Evolutionary conservation across 768 basidiomycete genomes (phyloP), one percentile per base, ranked within the genome.

Genomic region (Trametes gibbosa): DNA sequence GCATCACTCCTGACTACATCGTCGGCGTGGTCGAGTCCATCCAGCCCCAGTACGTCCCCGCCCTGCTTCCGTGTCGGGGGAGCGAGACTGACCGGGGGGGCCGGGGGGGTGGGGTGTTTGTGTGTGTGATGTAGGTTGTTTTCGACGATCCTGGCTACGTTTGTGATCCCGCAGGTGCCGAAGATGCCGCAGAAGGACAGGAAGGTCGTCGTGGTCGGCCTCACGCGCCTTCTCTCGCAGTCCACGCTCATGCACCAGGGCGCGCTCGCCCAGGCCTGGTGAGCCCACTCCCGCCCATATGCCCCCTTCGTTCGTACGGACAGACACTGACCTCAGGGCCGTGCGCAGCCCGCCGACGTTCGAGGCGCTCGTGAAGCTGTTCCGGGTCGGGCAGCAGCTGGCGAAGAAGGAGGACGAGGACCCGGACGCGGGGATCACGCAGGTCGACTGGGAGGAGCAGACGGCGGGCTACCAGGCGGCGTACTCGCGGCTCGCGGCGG

Each of bases 401-500:
- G 63, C 73, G 0, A 73, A 68, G 64, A 76, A 77, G 35, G 72
- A 72, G 68, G 59, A 72, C 4, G 76, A 85, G n/a, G 83, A 85
- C 47, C 70, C 78, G 8, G 75, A 83, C 45, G 76, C 77, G 0
- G 84, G 83, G 0, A 68, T 92, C 35, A 90, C 90, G 0, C 84
- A 83, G 52, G 84, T 97, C 46, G 96, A 98, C 69, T 86, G 85
- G 61, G 96, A 98, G 68, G 95, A 98, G 69, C 89, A 91, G 69
- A 81, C 82, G 1, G 88, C 89, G 6, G 92, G 94, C 0, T 98
- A 98, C 73, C 97, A 98, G 68, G 92, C 93, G 0, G 90, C 93
- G 4, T 98, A 95, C 75, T 94, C 94, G 51, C 84, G 89, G 35
- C 81, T 98, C 17, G 95, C 94, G 0, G 91, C 96, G 17, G 70